Conservation (phyloP, 768 basidiomycete species). For the Holtermannia corniformis region DNA sequence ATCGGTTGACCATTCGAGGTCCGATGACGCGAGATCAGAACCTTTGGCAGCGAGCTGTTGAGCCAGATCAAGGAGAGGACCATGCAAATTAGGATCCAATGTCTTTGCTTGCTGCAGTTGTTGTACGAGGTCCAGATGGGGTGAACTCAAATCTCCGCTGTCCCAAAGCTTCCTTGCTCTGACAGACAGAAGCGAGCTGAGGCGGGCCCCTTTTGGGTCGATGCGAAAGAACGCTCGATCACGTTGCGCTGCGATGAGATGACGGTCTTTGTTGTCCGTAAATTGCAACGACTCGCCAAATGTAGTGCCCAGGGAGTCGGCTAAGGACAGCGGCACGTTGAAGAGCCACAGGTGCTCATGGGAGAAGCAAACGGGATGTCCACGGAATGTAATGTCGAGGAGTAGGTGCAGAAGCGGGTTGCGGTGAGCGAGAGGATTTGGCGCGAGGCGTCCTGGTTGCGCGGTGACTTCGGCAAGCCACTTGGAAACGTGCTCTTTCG, state of each 20-base stretch:
- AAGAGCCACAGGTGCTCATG: slow-evolving; percentile 55
- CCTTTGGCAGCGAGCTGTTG: neutral
- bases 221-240: slow-evolving; percentile 22
- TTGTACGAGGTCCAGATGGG: slow-evolving; percentile 7
- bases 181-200: too few relatives aligned
- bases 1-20: neutral
- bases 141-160: slow-evolving; percentile 15
- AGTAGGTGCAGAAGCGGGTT: slow-evolving; percentile 61
- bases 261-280: slow-evolving; percentile 13
- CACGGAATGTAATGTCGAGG: slow-evolving; percentile 55
- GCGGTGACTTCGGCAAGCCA: too few relatives aligned
- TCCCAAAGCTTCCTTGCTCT: slow-evolving; percentile 9
- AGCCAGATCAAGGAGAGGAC: neutral
- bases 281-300: slow-evolving; percentile 26
- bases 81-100: neutral
- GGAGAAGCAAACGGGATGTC: slow-evolving; percentile 53
- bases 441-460: too few relatives aligned
- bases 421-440: too few relatives aligned
- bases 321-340: slow-evolving; percentile 21
- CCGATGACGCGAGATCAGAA: neutral
- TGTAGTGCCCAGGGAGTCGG: slow-evolving; percentile 6
- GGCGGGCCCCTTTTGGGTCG: slow-evolving; percentile 6
- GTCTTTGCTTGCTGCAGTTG: neutral
- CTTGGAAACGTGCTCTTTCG: too few relatives aligned
- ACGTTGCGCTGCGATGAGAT: slow-evolving; percentile 6